Evolutionary conservation across 2,329 filamentous ascomycete species (phyloP).

Genomic region (Fusarium bactridioides): DNA sequence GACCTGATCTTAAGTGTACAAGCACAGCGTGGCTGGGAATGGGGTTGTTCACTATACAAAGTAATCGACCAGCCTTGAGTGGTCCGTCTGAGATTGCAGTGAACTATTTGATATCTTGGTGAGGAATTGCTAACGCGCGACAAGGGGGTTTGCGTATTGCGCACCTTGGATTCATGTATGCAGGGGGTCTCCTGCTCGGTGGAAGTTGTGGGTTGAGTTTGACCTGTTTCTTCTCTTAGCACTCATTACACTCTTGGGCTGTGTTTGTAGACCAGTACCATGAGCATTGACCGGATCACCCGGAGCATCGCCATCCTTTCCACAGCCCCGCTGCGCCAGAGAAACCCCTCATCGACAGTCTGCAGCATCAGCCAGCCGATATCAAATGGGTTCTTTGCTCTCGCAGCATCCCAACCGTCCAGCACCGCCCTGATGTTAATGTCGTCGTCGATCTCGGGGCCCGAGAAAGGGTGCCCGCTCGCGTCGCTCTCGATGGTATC

Average conservation of each 20-base stretch:
- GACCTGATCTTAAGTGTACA: fast-evolving
- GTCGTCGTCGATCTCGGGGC: not conserved
- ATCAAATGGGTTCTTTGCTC: not conserved
- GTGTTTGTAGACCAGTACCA: not conserved
- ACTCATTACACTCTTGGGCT: not conserved
- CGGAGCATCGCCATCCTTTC: not conserved
- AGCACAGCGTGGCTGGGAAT: fast-evolving
- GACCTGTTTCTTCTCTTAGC: not conserved
- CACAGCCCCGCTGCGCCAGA: not conserved
- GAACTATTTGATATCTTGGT: not conserved
- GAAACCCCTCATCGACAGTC: not conserved
- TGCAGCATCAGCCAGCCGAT: not conserved
- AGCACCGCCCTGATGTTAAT: fast-evolving
- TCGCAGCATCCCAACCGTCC: not conserved
- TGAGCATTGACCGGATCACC: not conserved
- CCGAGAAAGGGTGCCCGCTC: fast-evolving
- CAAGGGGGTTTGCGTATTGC: fast-evolving
- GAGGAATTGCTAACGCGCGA: fast-evolving
- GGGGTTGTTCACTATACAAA: not conserved
- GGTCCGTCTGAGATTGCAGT: not conserved
- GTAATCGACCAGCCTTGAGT: not conserved
- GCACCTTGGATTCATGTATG: not conserved
- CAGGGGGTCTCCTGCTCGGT: not conserved
- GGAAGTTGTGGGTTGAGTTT: not conserved
- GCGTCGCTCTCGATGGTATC: not conserved